A percentile compares a stretch with the other conserved stretches of the same genome.
phyloP scores from a whole-genome alignment of 1,284 basidiomycete genomes.

The Anthracocystis panici-leucophaei region DNA sequence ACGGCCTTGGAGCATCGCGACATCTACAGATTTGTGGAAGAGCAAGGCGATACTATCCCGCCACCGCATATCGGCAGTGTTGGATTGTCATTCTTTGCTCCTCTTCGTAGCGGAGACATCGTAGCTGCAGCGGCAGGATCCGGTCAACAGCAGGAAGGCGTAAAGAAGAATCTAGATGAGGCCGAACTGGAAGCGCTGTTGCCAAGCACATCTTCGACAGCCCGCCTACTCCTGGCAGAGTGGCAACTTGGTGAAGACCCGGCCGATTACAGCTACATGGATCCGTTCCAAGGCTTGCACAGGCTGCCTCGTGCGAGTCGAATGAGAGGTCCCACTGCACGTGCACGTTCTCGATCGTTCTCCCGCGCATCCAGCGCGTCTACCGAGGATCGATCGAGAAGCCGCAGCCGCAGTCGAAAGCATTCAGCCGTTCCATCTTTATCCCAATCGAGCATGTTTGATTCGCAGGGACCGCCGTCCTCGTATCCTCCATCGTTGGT shows the following conservation, averaged over 20 bases:
- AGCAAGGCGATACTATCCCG: constrained; percentile 35
- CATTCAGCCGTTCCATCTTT: constrained; percentile 17
- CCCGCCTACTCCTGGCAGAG: constrained; percentile 40
- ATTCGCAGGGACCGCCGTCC: constrained; percentile 19
- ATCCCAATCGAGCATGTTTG: constrained; percentile 20
- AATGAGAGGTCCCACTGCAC: constrained; percentile 25
- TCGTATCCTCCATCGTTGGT: constrained; percentile 29
- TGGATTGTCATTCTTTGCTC: constrained; percentile 36
- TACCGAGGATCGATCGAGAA: constrained; percentile 26
- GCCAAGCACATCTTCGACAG: constrained; percentile 42
- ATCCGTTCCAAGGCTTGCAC: constrained; percentile 47
- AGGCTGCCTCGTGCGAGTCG: constrained; percentile 46
- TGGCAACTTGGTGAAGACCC: constrained; percentile 46
- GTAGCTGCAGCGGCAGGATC: constrained; percentile 8
- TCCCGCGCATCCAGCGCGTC: constrained; percentile 40
- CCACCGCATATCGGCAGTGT: constrained; percentile 42
- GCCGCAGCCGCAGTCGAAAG: constrained; percentile 31
- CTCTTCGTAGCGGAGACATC: constrained; percentile 28
- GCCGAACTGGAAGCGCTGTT: constrained; percentile 32
- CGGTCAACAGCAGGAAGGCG: neutral
- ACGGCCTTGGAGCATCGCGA: constrained; percentile 38
- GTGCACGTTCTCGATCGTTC: constrained; percentile 45
- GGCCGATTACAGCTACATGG: constrained; percentile 27
- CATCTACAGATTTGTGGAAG: constrained; percentile 34
- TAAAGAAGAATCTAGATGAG: constrained; percentile 7